Base-by-base conservation (phyloP, 176 grass and related monocot genomes). In the Cenchrus americanus region DNA sequence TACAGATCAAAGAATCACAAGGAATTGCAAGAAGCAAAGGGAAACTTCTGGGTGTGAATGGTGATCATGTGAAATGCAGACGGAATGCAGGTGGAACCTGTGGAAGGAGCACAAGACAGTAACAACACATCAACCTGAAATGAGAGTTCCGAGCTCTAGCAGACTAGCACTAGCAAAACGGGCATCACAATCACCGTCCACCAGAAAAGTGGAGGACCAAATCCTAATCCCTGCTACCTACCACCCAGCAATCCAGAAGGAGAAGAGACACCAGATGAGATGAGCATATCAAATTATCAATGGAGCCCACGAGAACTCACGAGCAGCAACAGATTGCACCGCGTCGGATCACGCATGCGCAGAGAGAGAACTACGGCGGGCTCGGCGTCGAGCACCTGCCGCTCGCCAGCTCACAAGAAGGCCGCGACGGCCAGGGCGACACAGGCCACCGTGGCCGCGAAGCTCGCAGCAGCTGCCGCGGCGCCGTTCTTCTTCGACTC, bases 241-340 rank as follows among this genome's bases (percentile, higher is more conserved):
- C 59, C 48, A 68, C 59, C 49, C 19, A 81, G 10, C 14, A 23
- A 70, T 18, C 27, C 18, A 86, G 55, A 37, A 37, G 14, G 78
- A 61, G 17, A 80, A 46, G 11, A 53, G 73, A 79, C 55, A 70
- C 14, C 49, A 62, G 66, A 60, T 44, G 43, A 44, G 43, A 44
- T 51, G 66, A 79, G 48, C 66, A 68, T 44, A 79, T 61, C 49
- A 43, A 58, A 70, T 81, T 6, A 81, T 70, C 68, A 44, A 86
- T 78, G 83, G 73, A 88, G 78, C 78, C 57, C 40, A 72, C 55
- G 73, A 90, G 73, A 86, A 72, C 50, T 69, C 69, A 80, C 76
- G 66, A 62, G 79, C 60, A 86, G 74, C 66, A 67, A 54, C 41
- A 64, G 51, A 79, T 72, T 75, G 75, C 80, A 83, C 58, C 32